Evolutionary conservation across 31 red algal species (phyloP), one percentile per base, ranked within the genome.

Genomic region (Bonnemaisonia californica): DNA sequence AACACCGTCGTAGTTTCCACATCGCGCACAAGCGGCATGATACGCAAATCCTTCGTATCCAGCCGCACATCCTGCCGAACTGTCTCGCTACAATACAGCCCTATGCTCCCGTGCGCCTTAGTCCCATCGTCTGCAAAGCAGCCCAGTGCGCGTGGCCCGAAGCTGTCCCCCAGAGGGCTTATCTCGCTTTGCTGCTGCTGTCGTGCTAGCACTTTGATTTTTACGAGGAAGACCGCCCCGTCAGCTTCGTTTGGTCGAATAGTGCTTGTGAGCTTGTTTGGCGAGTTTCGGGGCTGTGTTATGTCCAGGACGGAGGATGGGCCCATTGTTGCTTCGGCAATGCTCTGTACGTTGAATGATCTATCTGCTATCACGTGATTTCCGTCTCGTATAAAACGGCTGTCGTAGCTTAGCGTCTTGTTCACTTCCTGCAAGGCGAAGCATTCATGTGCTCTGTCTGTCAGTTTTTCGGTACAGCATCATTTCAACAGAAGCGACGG

Each of bases 311-410:
- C 89, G 3, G 81, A 62, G n/a, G 51, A 47, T 5, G 58, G 54
- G 32, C 89, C 89, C 76, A 92, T 72, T 42, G 77, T 41, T 26
- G 89, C 89, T 37, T 62, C 74, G 56, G 77, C 89, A 69, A 92
- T 79, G 36, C 42, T 41, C 59, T 30, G 23, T 22, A 92, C 89
- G 30, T 92, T 92, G 76, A 71, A 81, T 35, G 68, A 54, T 32
- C 89, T 45, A 69, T 92, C 89, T 35, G 79, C 42, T 41, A 84
- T 72, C 24, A 83, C 80, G 45, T 69, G 18, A 19, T 71, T 74
- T 28, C 54, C 48, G 18, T 36, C 57, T 23, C 58, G 31, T 19
- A 82, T 32, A 41, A 79, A 78, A 31, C 80, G 69, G 54, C 73
- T 85, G 1, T 62, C 48, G 35, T 71, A 70, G 26, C 71, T 35